phyloP scores from a whole-genome alignment of 805 yeast species.

The Phaffomyces thermotolerans region DNA sequence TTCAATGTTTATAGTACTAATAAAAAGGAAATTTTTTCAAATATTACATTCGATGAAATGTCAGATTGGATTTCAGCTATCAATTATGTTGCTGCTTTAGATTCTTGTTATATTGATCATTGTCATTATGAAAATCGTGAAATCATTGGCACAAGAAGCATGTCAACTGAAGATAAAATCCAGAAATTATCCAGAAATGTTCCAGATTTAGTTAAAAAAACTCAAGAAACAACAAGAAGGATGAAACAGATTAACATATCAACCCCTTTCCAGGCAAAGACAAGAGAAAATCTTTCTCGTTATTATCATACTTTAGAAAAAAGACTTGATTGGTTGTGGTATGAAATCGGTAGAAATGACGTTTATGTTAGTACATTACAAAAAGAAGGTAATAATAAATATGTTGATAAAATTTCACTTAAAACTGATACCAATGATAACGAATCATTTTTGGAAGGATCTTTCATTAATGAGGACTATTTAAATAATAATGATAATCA shows the following conservation, averaged over 20 bases:
- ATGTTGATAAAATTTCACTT: background rate
- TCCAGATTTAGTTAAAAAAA: conserved; percentile 27
- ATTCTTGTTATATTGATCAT: conserved; percentile 27
- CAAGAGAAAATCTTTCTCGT: conserved; percentile 40
- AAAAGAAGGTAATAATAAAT: conserved; percentile 8
- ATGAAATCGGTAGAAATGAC: conserved; percentile 40
- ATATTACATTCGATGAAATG: conserved; percentile 38
- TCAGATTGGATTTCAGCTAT: conserved; percentile 53
- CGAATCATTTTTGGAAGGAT: conserved; percentile 19
- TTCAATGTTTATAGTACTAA: conserved; percentile 36
- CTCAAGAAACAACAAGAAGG: conserved; percentile 30
- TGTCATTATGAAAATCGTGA: conserved; percentile 15
- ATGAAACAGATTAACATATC: conserved; percentile 35
- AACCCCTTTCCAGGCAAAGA: conserved; percentile 48
- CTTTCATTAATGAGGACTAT: conserved; percentile 18
- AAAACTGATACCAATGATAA: conserved; percentile 8
- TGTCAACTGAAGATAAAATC: conserved; percentile 27
- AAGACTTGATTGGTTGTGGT: conserved; percentile 50
- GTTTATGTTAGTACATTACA: conserved; percentile 32
- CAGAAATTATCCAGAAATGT: conserved; percentile 29
- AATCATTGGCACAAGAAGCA: conserved; percentile 20
- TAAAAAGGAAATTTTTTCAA: conserved; percentile 34
- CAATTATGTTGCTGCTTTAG: conserved; percentile 44
- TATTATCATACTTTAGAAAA: conserved; percentile 42
- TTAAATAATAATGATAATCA: background rate